Base-by-base conservation (phyloP, 2,329 filamentous ascomycete genomes). In the Sporothrix curviconia region DNA sequence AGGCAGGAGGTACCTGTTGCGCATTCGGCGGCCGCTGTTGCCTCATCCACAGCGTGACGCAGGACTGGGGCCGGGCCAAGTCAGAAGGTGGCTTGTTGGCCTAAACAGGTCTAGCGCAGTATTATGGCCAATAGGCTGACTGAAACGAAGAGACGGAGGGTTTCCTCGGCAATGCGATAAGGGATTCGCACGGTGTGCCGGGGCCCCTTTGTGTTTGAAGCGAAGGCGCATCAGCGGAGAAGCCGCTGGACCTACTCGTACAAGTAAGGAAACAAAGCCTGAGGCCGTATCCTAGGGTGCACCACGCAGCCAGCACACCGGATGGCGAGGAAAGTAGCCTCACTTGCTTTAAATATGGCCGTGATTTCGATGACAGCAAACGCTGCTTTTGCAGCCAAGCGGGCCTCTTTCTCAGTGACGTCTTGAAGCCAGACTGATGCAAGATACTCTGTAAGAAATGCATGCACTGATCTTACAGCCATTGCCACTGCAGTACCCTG, bases 81-180 rank as follows among this genome's bases (percentile, higher is more conserved):
- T 59, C 61, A 61, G 62, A 57, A 28, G 59, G 60, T 59, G 58
- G 59, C 50, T 58, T 49, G 57, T 34, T 37, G 12, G 19, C 64
- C 64, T 62, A 59, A 63, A 58, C 11, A 14, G 59, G 65, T 6
- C 66, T 67, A 67, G 68, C 62, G 66, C 61, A 4, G 17, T 51
- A 52, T 50, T 37, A 47, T 55, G 57, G 56, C 62, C 65, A 67
- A 65, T 67, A 53, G 57, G 57, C 58, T 63, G 57, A 61, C 63
- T 61, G 59, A 60, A 59, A 62, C 51, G 51, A 57, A 53, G 57
- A 56, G 57, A 51, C 56, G 51, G 17, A 56, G 59, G 57, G 64
- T 66, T 65, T 59, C 65, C 66, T 66, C 57, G 65, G 63, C 63
- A 63, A 67, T 66, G 62, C 65, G 65, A 66, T 61, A 64, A 62